phyloP scores from a whole-genome alignment of 1,284 basidiomycete genomes.

The Heliocybe sulcata region DNA sequence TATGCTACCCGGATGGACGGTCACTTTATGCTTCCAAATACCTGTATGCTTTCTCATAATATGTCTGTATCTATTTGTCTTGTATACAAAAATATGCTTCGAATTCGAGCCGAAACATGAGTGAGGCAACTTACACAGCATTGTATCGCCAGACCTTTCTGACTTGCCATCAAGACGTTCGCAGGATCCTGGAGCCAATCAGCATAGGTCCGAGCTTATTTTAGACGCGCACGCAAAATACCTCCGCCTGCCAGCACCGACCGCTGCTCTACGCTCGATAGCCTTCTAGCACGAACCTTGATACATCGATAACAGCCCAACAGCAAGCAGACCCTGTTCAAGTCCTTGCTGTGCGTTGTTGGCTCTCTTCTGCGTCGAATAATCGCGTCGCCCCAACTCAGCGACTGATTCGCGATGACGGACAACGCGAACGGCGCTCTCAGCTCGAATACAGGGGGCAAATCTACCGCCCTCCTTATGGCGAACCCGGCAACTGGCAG shows the following conservation, averaged over 20 bases:
- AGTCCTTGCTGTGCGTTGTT: neutral
- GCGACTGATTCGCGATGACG: neutral
- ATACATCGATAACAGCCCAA: neutral
- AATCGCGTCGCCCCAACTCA: too few species aligned
- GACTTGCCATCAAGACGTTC: too few species aligned
- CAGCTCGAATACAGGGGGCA: conserved; percentile 3
- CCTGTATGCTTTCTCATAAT: too few species aligned
- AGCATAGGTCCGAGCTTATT: neutral
- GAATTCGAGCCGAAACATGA: too few species aligned
- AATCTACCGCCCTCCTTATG: conserved; percentile 24
- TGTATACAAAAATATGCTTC: too few species aligned
- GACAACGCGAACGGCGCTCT: neutral
- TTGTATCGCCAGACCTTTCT: too few species aligned
- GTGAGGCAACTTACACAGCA: too few species aligned
- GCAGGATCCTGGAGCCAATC: neutral
- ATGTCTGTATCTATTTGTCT: too few species aligned
- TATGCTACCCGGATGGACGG: too few species aligned
- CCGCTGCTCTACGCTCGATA: neutral
- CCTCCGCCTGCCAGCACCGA: neutral
- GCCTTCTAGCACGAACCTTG: neutral
- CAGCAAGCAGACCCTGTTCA: too few species aligned
- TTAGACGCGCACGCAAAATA: neutral
- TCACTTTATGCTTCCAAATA: too few species aligned
- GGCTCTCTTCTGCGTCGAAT: neutral
- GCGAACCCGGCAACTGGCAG: conserved; percentile 54